phyloP scores from a whole-genome alignment of 2,329 filamentous ascomycete genomes.

The Exophiala sp. region DNA sequence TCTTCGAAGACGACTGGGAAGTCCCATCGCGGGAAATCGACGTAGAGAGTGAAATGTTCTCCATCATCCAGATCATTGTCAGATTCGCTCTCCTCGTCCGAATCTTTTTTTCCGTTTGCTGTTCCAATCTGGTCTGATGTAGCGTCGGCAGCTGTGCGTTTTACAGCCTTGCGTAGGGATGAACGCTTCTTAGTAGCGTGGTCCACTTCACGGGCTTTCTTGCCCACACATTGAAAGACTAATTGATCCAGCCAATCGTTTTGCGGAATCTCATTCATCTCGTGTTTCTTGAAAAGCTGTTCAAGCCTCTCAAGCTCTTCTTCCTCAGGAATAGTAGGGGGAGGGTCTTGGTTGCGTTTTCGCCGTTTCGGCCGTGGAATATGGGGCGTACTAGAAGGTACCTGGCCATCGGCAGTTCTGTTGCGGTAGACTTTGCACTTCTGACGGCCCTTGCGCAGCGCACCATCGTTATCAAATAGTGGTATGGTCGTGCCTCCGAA shows the following conservation, averaged over 20 bases:
- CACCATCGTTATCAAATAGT: slow-evolving; percentile 89
- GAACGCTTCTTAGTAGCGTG: slow-evolving; percentile 56
- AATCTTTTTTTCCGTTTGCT: slow-evolving; percentile 37
- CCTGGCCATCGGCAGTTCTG: slow-evolving; percentile 76
- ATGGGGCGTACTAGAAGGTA: slow-evolving; percentile 72
- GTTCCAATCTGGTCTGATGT: slow-evolving; percentile 31
- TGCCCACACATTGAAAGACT: slow-evolving; percentile 85
- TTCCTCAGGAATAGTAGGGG: slow-evolving; percentile 59
- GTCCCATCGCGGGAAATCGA: slow-evolving; percentile 91
- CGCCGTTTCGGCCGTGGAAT: slow-evolving; percentile 52
- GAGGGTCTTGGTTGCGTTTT: slow-evolving; percentile 43
- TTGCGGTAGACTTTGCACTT: slow-evolving; percentile 82
- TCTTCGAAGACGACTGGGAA: slow-evolving; percentile 94
- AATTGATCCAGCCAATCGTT: slow-evolving; percentile 95
- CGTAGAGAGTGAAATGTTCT: slow-evolving; percentile 70
- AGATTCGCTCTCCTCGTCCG: slow-evolving; percentile 32
- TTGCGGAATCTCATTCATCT: slow-evolving; percentile 90
- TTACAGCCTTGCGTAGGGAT: slow-evolving; percentile 34
- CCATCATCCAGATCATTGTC: slow-evolving; percentile 43
- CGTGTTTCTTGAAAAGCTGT: slow-evolving; percentile 89
- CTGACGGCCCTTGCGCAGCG: slow-evolving; percentile 82
- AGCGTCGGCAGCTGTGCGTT: slow-evolving; percentile 26
- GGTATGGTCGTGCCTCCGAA: slow-evolving; percentile 91
- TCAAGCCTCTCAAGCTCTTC: slow-evolving; percentile 87
- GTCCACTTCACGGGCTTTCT: slow-evolving; percentile 60